These are phyloP conservation scores for Albizia julibrissin DNA, from an alignment of 306 rosid species.

Conservation along the genomic window DNA sequence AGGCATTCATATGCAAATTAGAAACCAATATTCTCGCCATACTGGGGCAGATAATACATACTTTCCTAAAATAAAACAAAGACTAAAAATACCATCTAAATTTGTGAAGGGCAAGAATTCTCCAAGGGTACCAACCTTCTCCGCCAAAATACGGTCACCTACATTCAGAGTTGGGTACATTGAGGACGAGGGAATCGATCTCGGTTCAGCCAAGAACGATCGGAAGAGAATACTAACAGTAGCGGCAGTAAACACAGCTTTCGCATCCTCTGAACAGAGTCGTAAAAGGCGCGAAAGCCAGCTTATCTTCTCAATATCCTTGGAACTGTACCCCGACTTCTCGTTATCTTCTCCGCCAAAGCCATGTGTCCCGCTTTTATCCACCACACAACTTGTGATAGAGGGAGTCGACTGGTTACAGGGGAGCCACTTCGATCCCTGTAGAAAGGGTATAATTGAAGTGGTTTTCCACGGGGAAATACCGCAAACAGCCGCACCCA, in stretches of 20 bases:
- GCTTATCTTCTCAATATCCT: slow-evolving; percentile 46
- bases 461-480: slow-evolving; percentile 62
- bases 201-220: slow-evolving; percentile 86
- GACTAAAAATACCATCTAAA: not conserved
- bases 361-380: slow-evolving; percentile 58
- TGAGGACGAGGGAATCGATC: slow-evolving; percentile 90
- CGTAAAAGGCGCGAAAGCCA: slow-evolving; percentile 69
- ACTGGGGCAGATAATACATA: not conserved
- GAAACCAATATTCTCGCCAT: not conserved
- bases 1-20: not conserved
- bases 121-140: slow-evolving; percentile 61
- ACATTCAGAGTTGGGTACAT: slow-evolving; percentile 89
- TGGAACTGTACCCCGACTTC: slow-evolving; percentile 16
- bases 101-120: not conserved
- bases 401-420: slow-evolving; percentile 57
- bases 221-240: slow-evolving; percentile 74
- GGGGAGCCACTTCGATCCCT: slow-evolving; percentile 80
- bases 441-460: slow-evolving; percentile 66
- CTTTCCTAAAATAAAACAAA: not conserved
- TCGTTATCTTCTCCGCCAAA: not conserved
- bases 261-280: slow-evolving; percentile 72
- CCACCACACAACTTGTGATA: slow-evolving; percentile 48
- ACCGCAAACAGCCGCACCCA: slow-evolving; percentile 53
- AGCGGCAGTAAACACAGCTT: slow-evolving; percentile 75
- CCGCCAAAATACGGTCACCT: slow-evolving; percentile 91